phyloP scores from a whole-genome alignment of 148 eudicot genomes.

The Nepenthes gracilis region DNA sequence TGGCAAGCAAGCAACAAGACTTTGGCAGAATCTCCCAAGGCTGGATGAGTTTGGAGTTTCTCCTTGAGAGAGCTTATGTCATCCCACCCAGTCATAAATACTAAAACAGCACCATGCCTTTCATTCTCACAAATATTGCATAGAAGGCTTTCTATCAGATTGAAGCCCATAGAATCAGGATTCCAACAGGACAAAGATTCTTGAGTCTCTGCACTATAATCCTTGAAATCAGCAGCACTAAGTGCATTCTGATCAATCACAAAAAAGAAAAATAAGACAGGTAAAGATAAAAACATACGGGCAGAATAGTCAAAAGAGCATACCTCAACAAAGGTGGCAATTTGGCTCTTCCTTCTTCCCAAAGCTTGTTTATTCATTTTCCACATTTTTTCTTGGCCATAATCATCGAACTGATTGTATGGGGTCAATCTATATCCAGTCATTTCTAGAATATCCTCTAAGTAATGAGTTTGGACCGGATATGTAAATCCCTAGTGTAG shows the following conservation, averaged over 20 bases:
- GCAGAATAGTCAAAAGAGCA: slow-evolving; percentile 1
- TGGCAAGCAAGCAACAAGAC: slow-evolving; percentile 93
- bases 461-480: slow-evolving; percentile 74
- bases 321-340: slow-evolving; percentile 91
- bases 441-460: slow-evolving; percentile 75
- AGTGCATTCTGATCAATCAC: slow-evolving; percentile 57
- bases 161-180: slow-evolving; percentile 92
- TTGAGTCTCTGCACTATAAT: slow-evolving; percentile 47
- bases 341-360: slow-evolving; percentile 91
- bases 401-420: slow-evolving; percentile 91
- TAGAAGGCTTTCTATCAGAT: slow-evolving; percentile 73
- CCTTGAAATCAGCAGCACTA: slow-evolving; percentile 61
- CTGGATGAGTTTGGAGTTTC: slow-evolving; percentile 65
- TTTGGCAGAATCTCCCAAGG: slow-evolving; percentile 59
- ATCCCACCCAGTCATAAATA: slow-evolving; percentile 99
- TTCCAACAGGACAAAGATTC: slow-evolving; percentile 96
- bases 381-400: slow-evolving; percentile 81
- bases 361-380: slow-evolving; percentile 84
- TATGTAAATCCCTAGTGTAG: slow-evolving; percentile 78
- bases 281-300: slow-evolving; percentile 2
- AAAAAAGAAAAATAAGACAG: slow-evolving; percentile 5
- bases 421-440: slow-evolving; percentile 74
- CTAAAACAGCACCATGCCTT: slow-evolving; percentile 79
- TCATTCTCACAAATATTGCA: slow-evolving; percentile 75
- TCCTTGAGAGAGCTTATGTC: slow-evolving; percentile 91